Percentiles rank a stretch among this genome's conserved stretches.
Evolutionary conservation across 179 eudicot species (phyloP).

Genomic region (Beta macrorhiza): DNA sequence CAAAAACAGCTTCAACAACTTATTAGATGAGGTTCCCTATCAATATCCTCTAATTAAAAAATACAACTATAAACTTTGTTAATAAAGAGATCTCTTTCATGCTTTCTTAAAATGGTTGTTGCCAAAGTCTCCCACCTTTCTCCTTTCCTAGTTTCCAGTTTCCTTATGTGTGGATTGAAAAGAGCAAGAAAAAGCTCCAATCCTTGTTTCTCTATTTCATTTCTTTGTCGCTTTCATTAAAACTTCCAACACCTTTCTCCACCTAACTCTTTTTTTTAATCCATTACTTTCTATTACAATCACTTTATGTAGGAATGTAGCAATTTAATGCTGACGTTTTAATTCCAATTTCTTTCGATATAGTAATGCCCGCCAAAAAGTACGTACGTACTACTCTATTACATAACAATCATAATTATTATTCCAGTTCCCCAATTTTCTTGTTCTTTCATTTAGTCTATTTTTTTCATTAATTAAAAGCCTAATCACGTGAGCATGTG

Average conservation of each 20-base stretch:
- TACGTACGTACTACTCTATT: not conserved
- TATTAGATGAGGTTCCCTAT: not conserved
- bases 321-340: constrained; percentile 15
- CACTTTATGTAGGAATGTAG: constrained; percentile 4
- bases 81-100: not conserved
- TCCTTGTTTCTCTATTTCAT: not conserved
- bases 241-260: constrained; percentile 9
- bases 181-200: not conserved
- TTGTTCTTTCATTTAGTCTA: no score
- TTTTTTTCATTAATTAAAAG: no score
- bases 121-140: constrained; percentile 1
- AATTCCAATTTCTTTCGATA: not conserved
- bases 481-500: no score
- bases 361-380: not conserved
- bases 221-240: constrained; percentile 19
- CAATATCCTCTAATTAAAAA: no score
- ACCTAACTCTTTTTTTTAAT: not conserved
- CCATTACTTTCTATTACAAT: not conserved
- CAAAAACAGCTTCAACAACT: not conserved
- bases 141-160: no score
- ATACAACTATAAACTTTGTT: not conserved
- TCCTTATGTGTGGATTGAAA: not conserved
- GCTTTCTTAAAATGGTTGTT: not conserved
- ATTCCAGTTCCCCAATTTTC: no score
- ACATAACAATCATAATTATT: no score